phyloP scores from a whole-genome alignment of 169 alveolate species.

The Cryptosporidium ryanae region DNA sequence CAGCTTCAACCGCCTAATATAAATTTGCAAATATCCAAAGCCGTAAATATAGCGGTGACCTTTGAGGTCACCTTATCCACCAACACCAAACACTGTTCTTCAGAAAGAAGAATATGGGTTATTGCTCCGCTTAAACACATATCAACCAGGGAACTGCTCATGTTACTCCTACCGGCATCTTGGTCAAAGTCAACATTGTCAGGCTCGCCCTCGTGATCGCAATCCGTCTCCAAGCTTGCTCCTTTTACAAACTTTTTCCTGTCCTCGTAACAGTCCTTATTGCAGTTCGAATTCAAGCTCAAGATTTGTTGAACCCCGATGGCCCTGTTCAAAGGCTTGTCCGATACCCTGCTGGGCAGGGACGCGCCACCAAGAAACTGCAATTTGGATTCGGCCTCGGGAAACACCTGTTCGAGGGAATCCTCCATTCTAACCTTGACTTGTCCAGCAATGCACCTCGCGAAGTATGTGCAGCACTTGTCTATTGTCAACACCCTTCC shows the following conservation, averaged over 20 bases:
- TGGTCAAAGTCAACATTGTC: neutral
- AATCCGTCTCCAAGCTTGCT: neutral
- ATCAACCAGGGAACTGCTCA: slow-evolving; percentile 11
- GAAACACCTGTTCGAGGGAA: slow-evolving; percentile 22
- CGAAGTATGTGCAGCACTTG: slow-evolving; percentile 54
- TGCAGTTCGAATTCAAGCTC: slow-evolving; percentile 10
- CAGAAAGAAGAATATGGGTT: slow-evolving; percentile 47
- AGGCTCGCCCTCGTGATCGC: slow-evolving; percentile 6
- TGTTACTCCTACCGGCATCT: no score
- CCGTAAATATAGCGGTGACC: slow-evolving; percentile 68
- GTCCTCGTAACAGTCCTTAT: slow-evolving; percentile 9
- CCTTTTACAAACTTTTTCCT: slow-evolving; percentile 11
- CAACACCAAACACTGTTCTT: slow-evolving; percentile 57
- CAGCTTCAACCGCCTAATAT: neutral
- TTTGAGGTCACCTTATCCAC: slow-evolving; percentile 5
- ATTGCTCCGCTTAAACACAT: slow-evolving; percentile 67
- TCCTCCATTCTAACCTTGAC: slow-evolving; percentile 44
- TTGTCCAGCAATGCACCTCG: slow-evolving; percentile 24
- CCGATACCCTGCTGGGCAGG: neutral
- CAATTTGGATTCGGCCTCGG: neutral
- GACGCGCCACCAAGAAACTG: no score
- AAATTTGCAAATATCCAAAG: slow-evolving; percentile 52
- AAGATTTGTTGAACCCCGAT: neutral
- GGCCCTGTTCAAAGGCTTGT: neutral
- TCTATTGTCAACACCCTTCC: slow-evolving; percentile 53